Conservation (phyloP, 2,329 filamentous ascomycete genomes). For the Cryphonectria nitschkei region DNA sequence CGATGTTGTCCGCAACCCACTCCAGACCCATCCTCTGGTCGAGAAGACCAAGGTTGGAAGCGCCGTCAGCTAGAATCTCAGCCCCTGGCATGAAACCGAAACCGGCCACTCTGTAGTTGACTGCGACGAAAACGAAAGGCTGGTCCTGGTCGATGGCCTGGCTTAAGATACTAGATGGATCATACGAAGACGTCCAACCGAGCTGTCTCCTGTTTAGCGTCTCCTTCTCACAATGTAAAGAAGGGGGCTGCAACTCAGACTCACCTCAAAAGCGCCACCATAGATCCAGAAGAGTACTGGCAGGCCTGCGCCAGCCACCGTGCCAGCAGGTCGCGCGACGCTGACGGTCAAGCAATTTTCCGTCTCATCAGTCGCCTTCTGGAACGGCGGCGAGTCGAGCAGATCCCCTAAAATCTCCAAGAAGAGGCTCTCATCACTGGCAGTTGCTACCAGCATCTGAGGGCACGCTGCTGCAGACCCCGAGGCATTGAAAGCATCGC, state of each 20-base stretch:
- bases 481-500: slow-evolving; percentile 61
- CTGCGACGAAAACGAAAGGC: slow-evolving; percentile 73
- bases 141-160: slow-evolving; percentile 55
- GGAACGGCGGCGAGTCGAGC: slow-evolving; percentile 60
- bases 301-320: slow-evolving; percentile 56
- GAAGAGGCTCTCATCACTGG: slow-evolving; percentile 41
- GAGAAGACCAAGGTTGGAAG: slow-evolving; percentile 70
- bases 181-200: slow-evolving; percentile 56
- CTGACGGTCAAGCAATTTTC: slow-evolving; percentile 69
- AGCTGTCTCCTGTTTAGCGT: slow-evolving; percentile 36
- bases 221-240: background rate
- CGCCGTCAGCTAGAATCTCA: slow-evolving; percentile 68
- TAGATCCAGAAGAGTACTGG: slow-evolving; percentile 75
- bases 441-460: slow-evolving; percentile 67
- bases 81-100: slow-evolving; percentile 75
- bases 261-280: slow-evolving; percentile 64
- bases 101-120: slow-evolving; percentile 77
- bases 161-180: slow-evolving; percentile 51
- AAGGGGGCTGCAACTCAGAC: slow-evolving; percentile 6
- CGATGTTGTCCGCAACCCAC: slow-evolving; percentile 78
- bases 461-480: slow-evolving; percentile 67
- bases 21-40: slow-evolving; percentile 74
- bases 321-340: slow-evolving; percentile 62
- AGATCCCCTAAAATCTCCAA: slow-evolving; percentile 53
- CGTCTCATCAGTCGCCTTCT: slow-evolving; percentile 54